Evolutionary conservation across 2,329 filamentous ascomycete species (phyloP), one percentile per base, ranked within the genome.

Genomic region (Fusarium fracticaudum): DNA sequence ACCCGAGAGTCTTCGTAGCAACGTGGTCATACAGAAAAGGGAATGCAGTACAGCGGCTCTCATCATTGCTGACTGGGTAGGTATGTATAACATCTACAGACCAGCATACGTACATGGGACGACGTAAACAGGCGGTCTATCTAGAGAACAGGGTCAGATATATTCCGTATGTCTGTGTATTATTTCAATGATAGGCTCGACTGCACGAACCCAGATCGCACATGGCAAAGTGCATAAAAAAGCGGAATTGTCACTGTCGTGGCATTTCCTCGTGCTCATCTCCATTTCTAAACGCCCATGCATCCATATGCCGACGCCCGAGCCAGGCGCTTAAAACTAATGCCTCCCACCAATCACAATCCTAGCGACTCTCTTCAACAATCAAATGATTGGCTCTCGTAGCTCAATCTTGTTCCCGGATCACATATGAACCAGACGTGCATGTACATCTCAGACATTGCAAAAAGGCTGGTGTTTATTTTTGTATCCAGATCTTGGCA

Each of bases 291-390:
- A 38, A 76, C 73, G 73, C 73, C 48, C 40, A 69, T 67, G 60
- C 69, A 62, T 41, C 29, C 43, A 60, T 74, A 71, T 73, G 73
- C 71, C 73, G 63, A 37, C 55, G 40, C 47, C 72, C 74, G 62
- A 73, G 60, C 63, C 64, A 66, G 60, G 74, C 74, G 74, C 74
- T 76, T 76, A 76, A 65, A 64, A 64, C 57, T 15, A 14, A 15
- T 18, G 10, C 24, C 24, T n/a, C 40, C 33, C 47, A 51, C 75
- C 74, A 77, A 77, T 74, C 60, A 76, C 35, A 51, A 50, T 50
- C 64, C 69, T 18, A 43, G 57, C 40, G 3, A 38, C 38, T 60
- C 57, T 44, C 51, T 67, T 58, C 43, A 31, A 40, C 57, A 55
- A 58, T 43, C 38, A 33, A 67, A 59, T 57, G 64, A 72, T 75